Base-by-base conservation (phyloP, 2,329 filamentous ascomycete species). In the Diaporthe destruens region DNA sequence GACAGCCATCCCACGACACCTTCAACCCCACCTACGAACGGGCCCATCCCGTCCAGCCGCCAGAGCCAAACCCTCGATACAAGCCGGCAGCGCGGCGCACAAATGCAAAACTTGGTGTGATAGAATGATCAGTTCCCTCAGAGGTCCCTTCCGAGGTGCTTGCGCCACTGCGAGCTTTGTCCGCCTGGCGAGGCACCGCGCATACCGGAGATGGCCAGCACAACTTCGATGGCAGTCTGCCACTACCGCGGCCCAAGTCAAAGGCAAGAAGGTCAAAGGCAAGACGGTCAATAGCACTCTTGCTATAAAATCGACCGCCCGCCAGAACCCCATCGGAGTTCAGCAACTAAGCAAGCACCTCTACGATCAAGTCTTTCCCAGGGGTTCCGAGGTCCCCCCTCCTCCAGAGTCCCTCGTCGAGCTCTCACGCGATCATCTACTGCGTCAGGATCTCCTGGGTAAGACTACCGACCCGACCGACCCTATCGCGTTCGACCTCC, bases 251-350 rank as follows among this genome's bases (percentile, higher is more conserved):
- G 42, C 65, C 39, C 49, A 73, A 7, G 47, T 49, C 44, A 57
- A 70, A 12, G 53, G 75, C 68, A 74, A 55, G 70, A 39, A 73
- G 23, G 71, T 55, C 59, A 69, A 74, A n/a, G 53, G 75, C 68
- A 74, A 55, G 70, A 39, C 74, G 23, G 71, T 55, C 59, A 69
- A 74, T 20, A 75, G 74, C 29, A 84, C 78, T 32, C 80, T 88
- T 73, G 82, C 85, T 47, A 75, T 88, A 39, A 79, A 83, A 0
- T 87, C 89, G 8, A 83, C 88, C 71, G 86, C 94, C 63, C 91
- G 96, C 76, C 94, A 93, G 85, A 99, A 97, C 83, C 93, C 97
- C 77, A 95, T 99, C 77, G 94, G 94, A 69, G 94, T 99, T 51
- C 96, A 99, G 83, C 96, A 98, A 79, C 86, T 99, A 77, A 98